Evolutionary conservation across 1,284 basidiomycete species (phyloP).

Genomic region (Malassezia nana): DNA sequence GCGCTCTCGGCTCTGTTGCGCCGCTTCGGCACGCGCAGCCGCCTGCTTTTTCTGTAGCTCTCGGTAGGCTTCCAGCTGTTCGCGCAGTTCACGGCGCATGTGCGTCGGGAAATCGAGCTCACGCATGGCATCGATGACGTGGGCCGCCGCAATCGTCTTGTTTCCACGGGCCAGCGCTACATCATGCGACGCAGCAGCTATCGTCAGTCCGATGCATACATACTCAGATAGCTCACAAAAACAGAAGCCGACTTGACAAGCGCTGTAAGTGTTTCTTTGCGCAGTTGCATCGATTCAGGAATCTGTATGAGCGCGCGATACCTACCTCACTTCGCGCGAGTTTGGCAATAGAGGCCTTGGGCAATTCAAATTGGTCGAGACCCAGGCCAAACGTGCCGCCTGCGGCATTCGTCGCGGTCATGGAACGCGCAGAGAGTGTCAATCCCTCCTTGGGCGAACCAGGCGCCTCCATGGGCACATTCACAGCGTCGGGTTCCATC

Average conservation of each 20-base stretch:
- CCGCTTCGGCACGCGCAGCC: conserved; percentile 5
- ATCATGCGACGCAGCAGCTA: conserved; percentile 20
- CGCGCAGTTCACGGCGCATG: conserved; percentile 18
- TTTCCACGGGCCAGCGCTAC: conserved; percentile 18
- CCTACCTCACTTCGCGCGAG: conserved; percentile 15
- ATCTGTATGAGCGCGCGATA: neutral
- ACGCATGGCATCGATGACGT: conserved; percentile 19
- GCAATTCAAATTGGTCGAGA: conserved; percentile 20
- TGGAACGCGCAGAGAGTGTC: neutral
- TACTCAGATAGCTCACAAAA: conserved; percentile 22
- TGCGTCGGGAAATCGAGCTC: conserved; percentile 19
- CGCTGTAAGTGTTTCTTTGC: conserved; percentile 18
- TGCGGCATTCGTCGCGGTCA: conserved; percentile 16
- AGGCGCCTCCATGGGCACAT: neutral
- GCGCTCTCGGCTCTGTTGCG: conserved; percentile 11
- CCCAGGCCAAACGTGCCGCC: conserved; percentile 19
- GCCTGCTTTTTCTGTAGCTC: conserved; percentile 12
- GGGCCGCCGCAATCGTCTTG: conserved; percentile 19
- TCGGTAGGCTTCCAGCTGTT: conserved; percentile 15
- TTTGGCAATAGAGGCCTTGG: conserved; percentile 18
- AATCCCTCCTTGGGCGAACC: conserved; percentile 3
- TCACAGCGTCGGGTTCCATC: neutral
- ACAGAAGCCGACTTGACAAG: conserved; percentile 21
- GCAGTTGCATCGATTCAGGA: conserved; percentile 18
- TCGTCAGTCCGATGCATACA: neutral